A percentile compares a stretch with the other conserved stretches of the same genome.
Conservation (phyloP, 257 asterid species). For the Petunia secreta region DNA sequence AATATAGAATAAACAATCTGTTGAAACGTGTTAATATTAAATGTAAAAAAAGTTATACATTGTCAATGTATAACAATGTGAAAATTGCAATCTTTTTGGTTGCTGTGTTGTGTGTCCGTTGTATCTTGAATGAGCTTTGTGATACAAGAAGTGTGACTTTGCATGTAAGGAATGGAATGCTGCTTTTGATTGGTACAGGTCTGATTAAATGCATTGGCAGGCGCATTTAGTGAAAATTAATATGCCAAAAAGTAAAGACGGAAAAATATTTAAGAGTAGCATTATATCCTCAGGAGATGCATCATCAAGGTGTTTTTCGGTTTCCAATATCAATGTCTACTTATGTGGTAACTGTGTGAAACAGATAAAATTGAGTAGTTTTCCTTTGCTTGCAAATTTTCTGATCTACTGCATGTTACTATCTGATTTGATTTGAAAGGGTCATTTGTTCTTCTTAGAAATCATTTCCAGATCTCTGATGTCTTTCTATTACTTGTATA, state of each 20-base stretch:
- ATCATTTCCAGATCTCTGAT: conserved; percentile 11
- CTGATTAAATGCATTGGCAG: conserved; percentile 37
- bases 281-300: background rate
- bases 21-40: too few relatives aligned
- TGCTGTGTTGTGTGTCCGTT: conserved; percentile 27
- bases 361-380: conserved; percentile 36
- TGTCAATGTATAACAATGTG: background rate
- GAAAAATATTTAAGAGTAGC: too few relatives aligned
- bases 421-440: conserved; percentile 15
- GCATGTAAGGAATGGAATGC: conserved; percentile 37
- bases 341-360: conserved; percentile 33
- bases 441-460: background rate
- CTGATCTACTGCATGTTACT: conserved; percentile 38
- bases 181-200: conserved; percentile 33
- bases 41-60: too few relatives aligned
- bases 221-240: conserved; percentile 33
- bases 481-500: background rate
- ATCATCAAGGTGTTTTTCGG: conserved; percentile 32
- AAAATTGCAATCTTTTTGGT: background rate
- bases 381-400: conserved; percentile 26
- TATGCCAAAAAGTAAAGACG: conserved; percentile 14
- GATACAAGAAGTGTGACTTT: conserved; percentile 24
- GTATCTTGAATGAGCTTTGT: background rate
- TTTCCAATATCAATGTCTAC: conserved; percentile 14
- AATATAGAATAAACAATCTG: too few relatives aligned